Conservation (phyloP, 75 land plant species). For the Selaginella tamariscina region DNA sequence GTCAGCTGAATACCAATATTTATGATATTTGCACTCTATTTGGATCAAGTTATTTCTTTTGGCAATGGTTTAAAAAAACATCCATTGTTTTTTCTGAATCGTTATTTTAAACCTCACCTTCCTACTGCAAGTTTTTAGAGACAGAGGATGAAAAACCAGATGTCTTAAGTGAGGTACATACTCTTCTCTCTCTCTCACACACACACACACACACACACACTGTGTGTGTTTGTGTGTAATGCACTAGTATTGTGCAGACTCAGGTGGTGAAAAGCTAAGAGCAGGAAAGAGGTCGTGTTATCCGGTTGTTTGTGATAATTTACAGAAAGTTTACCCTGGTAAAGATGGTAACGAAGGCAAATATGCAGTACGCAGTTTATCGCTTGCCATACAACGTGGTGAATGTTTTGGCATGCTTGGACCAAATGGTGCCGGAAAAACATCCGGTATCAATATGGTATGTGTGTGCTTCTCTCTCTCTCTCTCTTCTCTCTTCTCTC, state of each 20-base stretch:
- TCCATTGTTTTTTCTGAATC: slow-evolving; percentile 50
- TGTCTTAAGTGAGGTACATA: slow-evolving; percentile 27
- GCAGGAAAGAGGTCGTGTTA: slow-evolving; percentile 18
- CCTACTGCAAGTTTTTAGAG: slow-evolving; percentile 12
- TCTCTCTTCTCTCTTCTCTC: not conserved
- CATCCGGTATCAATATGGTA: slow-evolving; percentile 87
- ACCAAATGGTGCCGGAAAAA: slow-evolving; percentile 98
- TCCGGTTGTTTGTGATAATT: slow-evolving; percentile 61
- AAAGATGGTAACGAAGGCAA: slow-evolving; percentile 75
- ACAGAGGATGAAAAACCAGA: slow-evolving; percentile 23
- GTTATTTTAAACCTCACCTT: not conserved
- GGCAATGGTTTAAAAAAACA: slow-evolving; percentile 45
- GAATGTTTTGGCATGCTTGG: slow-evolving; percentile 99
- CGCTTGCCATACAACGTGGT: slow-evolving; percentile 80
- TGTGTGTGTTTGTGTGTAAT: not conserved
- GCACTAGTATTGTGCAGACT: slow-evolving; percentile 30
- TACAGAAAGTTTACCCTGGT: slow-evolving; percentile 71
- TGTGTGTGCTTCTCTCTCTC: no score
- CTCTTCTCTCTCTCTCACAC: no score
- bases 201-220: no score
- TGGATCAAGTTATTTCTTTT: slow-evolving; percentile 45
- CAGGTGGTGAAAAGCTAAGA: slow-evolving; percentile 59
- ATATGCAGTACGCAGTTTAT: slow-evolving; percentile 69
- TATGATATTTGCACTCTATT: slow-evolving; percentile 43
- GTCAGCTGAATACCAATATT: slow-evolving; percentile 55